Conservation (phyloP, 2,329 filamentous ascomycete species). For the Neonectria ditissima region DNA sequence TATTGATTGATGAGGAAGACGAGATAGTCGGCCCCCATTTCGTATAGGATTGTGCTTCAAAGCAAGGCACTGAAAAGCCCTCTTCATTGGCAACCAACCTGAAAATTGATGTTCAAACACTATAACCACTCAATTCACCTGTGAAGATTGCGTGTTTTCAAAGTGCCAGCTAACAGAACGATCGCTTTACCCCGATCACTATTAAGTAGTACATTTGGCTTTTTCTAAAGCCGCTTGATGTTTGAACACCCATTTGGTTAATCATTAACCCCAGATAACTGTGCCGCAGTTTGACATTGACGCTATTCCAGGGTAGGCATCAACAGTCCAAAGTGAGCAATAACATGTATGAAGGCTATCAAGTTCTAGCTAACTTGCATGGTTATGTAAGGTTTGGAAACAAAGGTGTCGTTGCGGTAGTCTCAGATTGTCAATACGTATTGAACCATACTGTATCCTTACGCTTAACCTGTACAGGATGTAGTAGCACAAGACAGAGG, state of each 20-base stretch:
- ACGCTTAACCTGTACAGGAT: too few relatives aligned
- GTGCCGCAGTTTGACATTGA: background rate
- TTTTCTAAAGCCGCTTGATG: background rate
- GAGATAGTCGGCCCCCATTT: background rate
- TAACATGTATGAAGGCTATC: background rate
- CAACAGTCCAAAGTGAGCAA: background rate
- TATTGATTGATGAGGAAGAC: constrained; percentile 64
- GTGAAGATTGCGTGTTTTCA: background rate
- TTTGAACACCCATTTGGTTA: background rate
- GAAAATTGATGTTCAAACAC: background rate
- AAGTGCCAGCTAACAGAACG: too few relatives aligned
- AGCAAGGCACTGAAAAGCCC: background rate
- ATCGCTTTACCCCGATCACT: too few relatives aligned
- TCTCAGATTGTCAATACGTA: too few relatives aligned
- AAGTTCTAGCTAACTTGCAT: background rate
- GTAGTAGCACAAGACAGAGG: too few relatives aligned
- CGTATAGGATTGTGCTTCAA: background rate
- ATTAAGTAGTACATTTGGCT: too few relatives aligned
- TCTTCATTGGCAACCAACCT: background rate
- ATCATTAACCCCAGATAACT: background rate
- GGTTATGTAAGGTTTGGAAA: background rate
- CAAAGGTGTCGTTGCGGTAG: background rate
- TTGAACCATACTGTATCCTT: too few relatives aligned
- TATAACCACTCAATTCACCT: background rate
- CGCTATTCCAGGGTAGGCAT: background rate